Conservation (phyloP, 352 stramenopile species). For the Pythium angustatum region DNA sequence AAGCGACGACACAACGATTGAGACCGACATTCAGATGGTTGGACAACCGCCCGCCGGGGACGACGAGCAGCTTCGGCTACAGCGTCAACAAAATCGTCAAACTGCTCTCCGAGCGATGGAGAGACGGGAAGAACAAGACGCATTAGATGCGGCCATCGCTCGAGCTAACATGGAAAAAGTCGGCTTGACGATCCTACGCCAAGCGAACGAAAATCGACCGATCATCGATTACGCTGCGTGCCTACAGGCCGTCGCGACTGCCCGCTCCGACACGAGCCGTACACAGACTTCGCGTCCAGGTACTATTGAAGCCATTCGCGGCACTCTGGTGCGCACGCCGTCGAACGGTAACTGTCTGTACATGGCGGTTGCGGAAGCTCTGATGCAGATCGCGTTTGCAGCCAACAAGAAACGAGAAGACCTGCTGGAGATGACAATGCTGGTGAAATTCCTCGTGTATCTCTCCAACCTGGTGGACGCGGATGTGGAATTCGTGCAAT, state of each 20-base stretch:
- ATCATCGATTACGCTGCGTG: neutral
- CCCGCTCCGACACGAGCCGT: neutral
- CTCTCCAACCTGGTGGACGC: neutral
- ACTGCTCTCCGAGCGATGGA: neutral
- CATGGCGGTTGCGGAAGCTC: neutral
- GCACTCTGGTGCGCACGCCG: neutral
- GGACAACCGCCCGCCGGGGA: no score
- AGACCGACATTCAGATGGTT: no score
- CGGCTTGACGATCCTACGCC: neutral
- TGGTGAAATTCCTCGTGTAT: conserved; percentile 2
- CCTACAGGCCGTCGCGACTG: neutral
- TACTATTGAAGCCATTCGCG: neutral
- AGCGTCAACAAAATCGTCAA: neutral
- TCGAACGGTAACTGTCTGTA: conserved; percentile 11
- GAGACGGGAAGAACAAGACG: neutral
- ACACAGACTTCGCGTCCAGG: neutral
- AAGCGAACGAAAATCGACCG: neutral
- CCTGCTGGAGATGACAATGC: neutral
- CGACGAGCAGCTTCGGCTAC: no score
- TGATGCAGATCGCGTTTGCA: neutral
- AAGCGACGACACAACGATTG: no score
- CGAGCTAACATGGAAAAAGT: neutral
- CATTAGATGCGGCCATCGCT: neutral
- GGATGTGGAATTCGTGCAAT: neutral
- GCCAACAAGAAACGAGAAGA: neutral